Evolutionary conservation across 2,329 filamentous ascomycete species (phyloP).

Genomic region (Scedosporium dehoogii): DNA sequence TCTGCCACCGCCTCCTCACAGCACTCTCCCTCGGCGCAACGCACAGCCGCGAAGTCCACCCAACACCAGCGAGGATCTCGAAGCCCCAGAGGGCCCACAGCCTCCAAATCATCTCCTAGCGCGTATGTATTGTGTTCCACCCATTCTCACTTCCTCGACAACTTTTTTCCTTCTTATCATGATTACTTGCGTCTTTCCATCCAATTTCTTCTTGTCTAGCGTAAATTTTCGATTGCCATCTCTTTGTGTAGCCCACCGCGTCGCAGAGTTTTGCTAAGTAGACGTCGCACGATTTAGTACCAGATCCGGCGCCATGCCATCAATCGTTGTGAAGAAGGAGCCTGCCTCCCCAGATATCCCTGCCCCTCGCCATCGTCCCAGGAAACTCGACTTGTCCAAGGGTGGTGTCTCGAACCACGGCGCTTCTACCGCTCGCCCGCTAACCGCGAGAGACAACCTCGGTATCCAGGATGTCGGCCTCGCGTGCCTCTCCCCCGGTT

Average conservation of each 20-base stretch:
- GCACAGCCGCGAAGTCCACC: constrained; percentile 8
- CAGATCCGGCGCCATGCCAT: constrained; percentile 50
- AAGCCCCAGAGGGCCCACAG: constrained; percentile 13
- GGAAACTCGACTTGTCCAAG: constrained; percentile 69
- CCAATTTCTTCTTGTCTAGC: neutral
- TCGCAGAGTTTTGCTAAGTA: constrained; percentile 8
- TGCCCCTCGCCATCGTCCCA: constrained; percentile 63
- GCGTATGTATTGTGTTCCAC: constrained; percentile 36
- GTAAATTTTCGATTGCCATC: neutral
- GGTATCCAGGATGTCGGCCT: constrained; percentile 88
- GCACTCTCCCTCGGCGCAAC: constrained; percentile 16
- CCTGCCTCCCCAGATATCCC: constrained; percentile 76
- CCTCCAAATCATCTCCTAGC: constrained; percentile 48
- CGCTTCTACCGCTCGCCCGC: constrained; percentile 53
- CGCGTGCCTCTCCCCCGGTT: constrained; percentile 89
- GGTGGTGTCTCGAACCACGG: constrained; percentile 37
- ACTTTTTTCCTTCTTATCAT: constrained; percentile 10
- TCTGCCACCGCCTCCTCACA: constrained; percentile 27
- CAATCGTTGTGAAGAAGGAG: constrained; percentile 95
- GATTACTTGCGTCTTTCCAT: neutral
- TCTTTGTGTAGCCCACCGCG: neutral
- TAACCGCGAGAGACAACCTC: constrained; percentile 70
- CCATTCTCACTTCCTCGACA: constrained; percentile 10
- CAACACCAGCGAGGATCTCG: constrained; percentile 9
- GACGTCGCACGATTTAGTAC: constrained; percentile 18